A percentile compares a stretch with the other conserved stretches of the same genome.
phyloP scores from a whole-genome alignment of 495 filamentous ascomycete genomes.

The Xeromyces bisporus region DNA sequence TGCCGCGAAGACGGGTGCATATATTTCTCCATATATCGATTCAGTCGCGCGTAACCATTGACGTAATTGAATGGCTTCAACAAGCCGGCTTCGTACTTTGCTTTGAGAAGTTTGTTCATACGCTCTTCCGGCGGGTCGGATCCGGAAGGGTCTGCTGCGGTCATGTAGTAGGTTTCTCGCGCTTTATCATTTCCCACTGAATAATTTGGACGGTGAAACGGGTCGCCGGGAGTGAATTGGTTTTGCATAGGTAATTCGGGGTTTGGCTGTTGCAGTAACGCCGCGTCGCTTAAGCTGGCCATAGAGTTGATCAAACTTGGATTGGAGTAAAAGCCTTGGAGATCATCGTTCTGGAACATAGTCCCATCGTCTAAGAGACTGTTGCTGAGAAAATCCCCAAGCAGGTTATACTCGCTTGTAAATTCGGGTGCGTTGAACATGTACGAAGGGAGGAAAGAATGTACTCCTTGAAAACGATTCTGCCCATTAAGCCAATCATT shows the following conservation, averaged over 20 bases:
- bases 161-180: constrained; percentile 84
- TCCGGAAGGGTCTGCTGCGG: constrained; percentile 84
- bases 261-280: constrained; percentile 21
- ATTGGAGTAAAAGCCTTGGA: constrained; percentile 38
- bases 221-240: constrained; percentile 32
- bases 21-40: constrained; percentile 78
- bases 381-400: constrained; percentile 88
- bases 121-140: constrained; percentile 84
- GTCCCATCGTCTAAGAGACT: constrained; percentile 68
- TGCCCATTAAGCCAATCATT: constrained; percentile 55
- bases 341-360: constrained; percentile 45
- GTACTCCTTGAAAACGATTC: constrained; percentile 84
- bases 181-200: constrained; percentile 59
- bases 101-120: constrained; percentile 85
- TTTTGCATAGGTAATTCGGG: constrained; percentile 21
- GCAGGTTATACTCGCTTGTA: constrained; percentile 84
- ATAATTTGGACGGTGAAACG: constrained; percentile 42
- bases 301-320: constrained; percentile 36
- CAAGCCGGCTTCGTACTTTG: constrained; percentile 88
- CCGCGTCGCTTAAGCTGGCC: constrained; percentile 18
- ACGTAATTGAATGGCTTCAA: constrained; percentile 96
- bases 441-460: constrained; percentile 81
- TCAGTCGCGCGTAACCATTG: constrained; percentile 79
- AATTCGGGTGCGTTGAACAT: constrained; percentile 92
- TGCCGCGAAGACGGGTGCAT: constrained; percentile 61